phyloP scores from a whole-genome alignment of 768 basidiomycete species.

The Sarcodon aspratus region DNA sequence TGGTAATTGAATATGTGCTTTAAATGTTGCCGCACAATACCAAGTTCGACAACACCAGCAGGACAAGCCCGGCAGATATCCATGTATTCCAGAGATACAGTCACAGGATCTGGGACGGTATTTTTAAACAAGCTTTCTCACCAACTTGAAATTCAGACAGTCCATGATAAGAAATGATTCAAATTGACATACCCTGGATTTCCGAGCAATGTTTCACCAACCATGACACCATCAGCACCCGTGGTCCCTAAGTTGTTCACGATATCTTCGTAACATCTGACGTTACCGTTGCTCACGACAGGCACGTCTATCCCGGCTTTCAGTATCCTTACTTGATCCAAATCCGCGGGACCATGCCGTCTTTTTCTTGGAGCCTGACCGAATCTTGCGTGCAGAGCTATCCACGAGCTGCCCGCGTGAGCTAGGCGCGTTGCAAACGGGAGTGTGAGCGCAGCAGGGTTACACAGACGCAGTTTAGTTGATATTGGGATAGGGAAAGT shows the following conservation, averaged over 20 bases:
- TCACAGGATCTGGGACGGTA: constrained; percentile 46
- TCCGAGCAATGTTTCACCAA: constrained; percentile 63
- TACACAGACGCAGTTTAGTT: constrained; percentile 38
- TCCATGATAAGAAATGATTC: background rate
- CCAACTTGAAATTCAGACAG: background rate
- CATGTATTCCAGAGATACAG: constrained; percentile 62
- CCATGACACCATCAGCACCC: constrained; percentile 68
- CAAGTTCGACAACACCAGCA: constrained; percentile 30
- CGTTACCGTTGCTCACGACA: constrained; percentile 74
- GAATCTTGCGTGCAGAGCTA: constrained; percentile 65
- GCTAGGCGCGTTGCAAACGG: constrained; percentile 48
- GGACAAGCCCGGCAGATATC: constrained; percentile 42
- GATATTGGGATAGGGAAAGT: constrained; percentile 57
- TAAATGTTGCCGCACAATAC: constrained; percentile 50
- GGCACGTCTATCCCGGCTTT: constrained; percentile 41
- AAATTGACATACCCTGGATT: constrained; percentile 51
- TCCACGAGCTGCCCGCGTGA: constrained; percentile 55
- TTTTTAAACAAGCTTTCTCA: constrained; percentile 45
- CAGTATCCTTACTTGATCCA: constrained; percentile 44
- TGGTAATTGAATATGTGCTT: constrained; percentile 59
- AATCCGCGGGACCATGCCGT: constrained; percentile 61
- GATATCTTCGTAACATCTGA: constrained; percentile 48
- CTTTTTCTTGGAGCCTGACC: constrained; percentile 53
- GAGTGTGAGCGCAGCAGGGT: constrained; percentile 36
- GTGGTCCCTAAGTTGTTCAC: constrained; percentile 40